A percentile compares a stretch with the other conserved stretches of the same genome.
Conservation (phyloP, 2,329 filamentous ascomycete species). For the Fusarium pseudonygamai region DNA sequence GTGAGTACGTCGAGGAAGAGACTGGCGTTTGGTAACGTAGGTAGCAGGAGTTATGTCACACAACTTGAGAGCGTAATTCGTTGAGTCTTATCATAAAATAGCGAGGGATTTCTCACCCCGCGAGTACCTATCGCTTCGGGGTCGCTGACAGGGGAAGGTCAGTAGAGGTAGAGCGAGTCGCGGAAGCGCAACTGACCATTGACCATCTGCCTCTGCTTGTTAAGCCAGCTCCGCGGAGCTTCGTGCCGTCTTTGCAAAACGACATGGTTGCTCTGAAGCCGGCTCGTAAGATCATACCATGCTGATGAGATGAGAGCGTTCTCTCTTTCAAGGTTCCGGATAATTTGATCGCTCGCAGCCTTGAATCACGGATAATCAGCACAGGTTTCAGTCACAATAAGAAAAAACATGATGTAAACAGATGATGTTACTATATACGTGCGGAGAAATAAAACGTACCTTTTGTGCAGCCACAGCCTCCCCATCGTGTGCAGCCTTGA, state of each 20-base stretch:
- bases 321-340: conserved; percentile 79
- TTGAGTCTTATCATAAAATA: conserved; percentile 18
- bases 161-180: conserved; percentile 57
- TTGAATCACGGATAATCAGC: conserved; percentile 41
- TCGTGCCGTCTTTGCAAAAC: conserved; percentile 79
- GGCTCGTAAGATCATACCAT: conserved; percentile 83
- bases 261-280: conserved; percentile 85
- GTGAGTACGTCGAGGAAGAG: conserved; percentile 17
- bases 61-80: conserved; percentile 8
- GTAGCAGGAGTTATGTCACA: conserved; percentile 7
- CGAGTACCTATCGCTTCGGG: conserved; percentile 56
- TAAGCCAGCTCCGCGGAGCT: conserved; percentile 82
- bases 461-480: conserved; percentile 61
- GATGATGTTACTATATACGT: not conserved
- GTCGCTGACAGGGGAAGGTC: conserved; percentile 54
- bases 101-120: conserved; percentile 44
- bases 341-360: conserved; percentile 62
- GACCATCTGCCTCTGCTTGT: conserved; percentile 80
- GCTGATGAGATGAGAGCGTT: conserved; percentile 82
- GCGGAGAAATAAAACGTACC: conserved; percentile 52
- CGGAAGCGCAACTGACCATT: conserved; percentile 62
- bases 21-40: conserved; percentile 7
- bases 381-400: conserved; percentile 7
- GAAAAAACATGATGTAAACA: not conserved
- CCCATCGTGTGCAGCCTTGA: conserved; percentile 63